Base-by-base conservation (phyloP, 345 rosid genomes). In the Syzygium aromaticum region DNA sequence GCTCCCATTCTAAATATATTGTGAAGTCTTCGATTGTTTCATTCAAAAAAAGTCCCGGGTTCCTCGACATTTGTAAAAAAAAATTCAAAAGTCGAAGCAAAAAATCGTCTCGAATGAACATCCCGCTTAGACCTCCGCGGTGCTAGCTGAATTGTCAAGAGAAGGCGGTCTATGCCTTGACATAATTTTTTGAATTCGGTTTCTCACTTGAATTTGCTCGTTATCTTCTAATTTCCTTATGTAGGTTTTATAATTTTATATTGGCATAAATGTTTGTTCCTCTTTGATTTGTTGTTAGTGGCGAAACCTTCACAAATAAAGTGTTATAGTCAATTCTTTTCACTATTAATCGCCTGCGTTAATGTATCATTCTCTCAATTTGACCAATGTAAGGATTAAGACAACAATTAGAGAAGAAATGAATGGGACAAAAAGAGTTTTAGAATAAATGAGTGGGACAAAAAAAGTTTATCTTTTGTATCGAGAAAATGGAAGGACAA, bases 51-150 rank as follows among this genome's bases (percentile, higher is more conserved):
- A 57, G 6, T 9, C 14, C 28, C 63, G 25, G 25, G 10, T 57
- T 57, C 1, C 10, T 57, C 5, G 14, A 57, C 23, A 23, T 57
- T 10, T 23, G n/a, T 57, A 23, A 57, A 57, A 56, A 56, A 23
- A 23, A 43, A 43, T 43, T 56, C n/a, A 57, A 59, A 59, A 59
- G 64, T 59, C 3, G 11, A 27, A 59, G 28, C 7, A 0, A 0
- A 0, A 0, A 59, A 59, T 11, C 28, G 11, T 59, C 64, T 2
- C 16, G 27, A 59, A 27, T 2, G 30, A 59, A n/a, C 27, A 1
- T 57, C 1, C 1, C 0, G 0, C 27, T 57, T 11, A 57, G 5
- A 6, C 27, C 0, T 0, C 14, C 15, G 0, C 12, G 15, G 27
- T 57, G 27, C 6, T 2, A 27, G 7, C 27, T 4, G 27, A 57